Evolutionary conservation across 306 rosid genomes (phyloP).

Genomic region (Lathyrus oleraceus): DNA sequence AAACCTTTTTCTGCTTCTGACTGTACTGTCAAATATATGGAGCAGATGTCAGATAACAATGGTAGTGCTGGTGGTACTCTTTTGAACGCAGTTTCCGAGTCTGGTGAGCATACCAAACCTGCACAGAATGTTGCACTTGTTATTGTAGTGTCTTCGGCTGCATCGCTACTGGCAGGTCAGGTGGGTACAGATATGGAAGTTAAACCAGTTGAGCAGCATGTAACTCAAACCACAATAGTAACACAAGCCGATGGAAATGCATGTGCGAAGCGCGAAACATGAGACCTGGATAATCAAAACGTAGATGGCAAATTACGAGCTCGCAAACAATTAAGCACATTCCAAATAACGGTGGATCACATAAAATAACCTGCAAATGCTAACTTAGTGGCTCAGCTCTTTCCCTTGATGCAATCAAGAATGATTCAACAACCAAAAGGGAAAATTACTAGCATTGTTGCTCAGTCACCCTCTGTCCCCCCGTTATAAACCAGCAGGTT

Average conservation of each 20-base stretch:
- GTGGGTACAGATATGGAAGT: constrained; percentile 34
- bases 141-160: too few species aligned
- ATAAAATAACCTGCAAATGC: constrained; percentile 82
- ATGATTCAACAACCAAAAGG: constrained; percentile 65
- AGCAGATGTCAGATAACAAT: constrained; percentile 37
- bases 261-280: too few species aligned
- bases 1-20: constrained; percentile 42
- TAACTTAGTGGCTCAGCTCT: constrained; percentile 66
- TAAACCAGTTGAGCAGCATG: constrained; percentile 45
- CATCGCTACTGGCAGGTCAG: too few species aligned
- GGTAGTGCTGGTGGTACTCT: constrained; percentile 32
- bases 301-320: too few species aligned
- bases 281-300: too few species aligned
- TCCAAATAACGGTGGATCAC: too few species aligned
- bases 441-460: constrained; percentile 57
- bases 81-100: constrained; percentile 19
- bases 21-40: constrained; percentile 37
- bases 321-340: too few species aligned
- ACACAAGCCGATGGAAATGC: too few species aligned
- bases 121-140: too few species aligned
- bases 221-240: too few species aligned
- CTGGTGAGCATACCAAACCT: too few species aligned
- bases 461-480: constrained; percentile 63
- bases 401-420: constrained; percentile 74
- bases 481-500: constrained; percentile 73